Evolutionary conservation across 257 asterid species (phyloP), one percentile per base, ranked within the genome.

Genomic region (Solanum gracilifrons): DNA sequence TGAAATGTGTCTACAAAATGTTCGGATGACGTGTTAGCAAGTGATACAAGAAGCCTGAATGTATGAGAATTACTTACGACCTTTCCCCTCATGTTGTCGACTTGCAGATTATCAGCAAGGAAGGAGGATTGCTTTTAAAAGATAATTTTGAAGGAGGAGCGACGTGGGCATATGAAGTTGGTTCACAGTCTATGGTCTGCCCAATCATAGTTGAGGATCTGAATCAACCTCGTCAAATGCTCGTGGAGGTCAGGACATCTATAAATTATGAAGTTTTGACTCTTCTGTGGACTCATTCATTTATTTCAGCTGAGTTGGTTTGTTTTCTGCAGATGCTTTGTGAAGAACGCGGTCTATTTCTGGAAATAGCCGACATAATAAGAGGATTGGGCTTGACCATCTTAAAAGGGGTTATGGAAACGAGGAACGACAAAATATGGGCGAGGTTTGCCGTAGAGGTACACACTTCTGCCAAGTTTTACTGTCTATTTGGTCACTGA

Each of bases 121-220:
- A 94, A 68, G 98, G 96, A 32, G 97, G 97, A 21, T 88, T 94
- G 86, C 91, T 92, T 86, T 89, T 90, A 7, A 95, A 96, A 86
- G 97, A 94, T 83, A 91, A 92, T 82, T 90, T 86, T 41, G 97
- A 93, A 85, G 99, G 98, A 35, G 99, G 99, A 90, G 99, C 98
- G 11, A 96, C 99, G 1, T 96, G 99, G 99, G 99, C 99, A 2
- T 96, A 96, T 87, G 98, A 96, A 93, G 94, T 96, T n/a, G 99
- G 98, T 41, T 94, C 98, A 6, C 97, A 94, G 75, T 95, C 99
- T 37, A 92, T 91, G 94, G 93, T 91, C 68, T 96, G 98, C 74
- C 99, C 99, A 2, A 94, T 96, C 88, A 94, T 93, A 87, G 99
- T 96, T 35, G 99, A 96, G 93, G 98, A 96, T 92, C 94, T 96